These are phyloP conservation scores for Podila epicladia DNA, from an alignment of 192 early-diverging fungal genomes.

Conservation along the genomic window DNA sequence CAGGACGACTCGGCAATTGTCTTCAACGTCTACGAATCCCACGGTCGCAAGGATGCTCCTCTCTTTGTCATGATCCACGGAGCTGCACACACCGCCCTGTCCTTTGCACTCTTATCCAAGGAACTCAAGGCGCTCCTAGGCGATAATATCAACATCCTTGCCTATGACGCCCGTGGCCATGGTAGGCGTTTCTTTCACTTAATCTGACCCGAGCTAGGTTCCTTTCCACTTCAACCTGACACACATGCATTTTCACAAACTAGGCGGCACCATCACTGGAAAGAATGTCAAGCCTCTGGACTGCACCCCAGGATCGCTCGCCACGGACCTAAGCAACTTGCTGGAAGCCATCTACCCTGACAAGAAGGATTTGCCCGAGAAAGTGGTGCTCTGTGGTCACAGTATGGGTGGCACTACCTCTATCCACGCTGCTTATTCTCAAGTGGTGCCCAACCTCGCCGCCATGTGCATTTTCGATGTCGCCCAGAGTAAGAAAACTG, in stretches of 20 bases:
- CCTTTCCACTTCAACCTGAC: too few species aligned
- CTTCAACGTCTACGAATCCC: too few species aligned
- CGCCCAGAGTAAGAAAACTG: conserved; percentile 51
- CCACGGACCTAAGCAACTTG: too few species aligned
- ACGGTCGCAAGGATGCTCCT: too few species aligned
- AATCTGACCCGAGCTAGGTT: too few species aligned
- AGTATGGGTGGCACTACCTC: conserved; percentile 71
- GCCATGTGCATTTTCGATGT: conserved; percentile 68
- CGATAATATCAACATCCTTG: conserved; percentile 50
- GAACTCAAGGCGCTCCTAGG: conserved; percentile 31
- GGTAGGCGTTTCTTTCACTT: conserved; percentile 20
- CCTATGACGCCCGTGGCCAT: conserved; percentile 65
- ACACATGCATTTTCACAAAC: too few species aligned
- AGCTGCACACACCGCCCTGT: conserved; percentile 63
- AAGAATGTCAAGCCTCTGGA: too few species aligned
- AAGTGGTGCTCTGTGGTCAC: conserved; percentile 25
- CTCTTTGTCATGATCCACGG: conserved; percentile 51
- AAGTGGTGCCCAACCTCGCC: conserved; percentile 33
- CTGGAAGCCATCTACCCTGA: not conserved
- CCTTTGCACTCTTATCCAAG: conserved; percentile 60
- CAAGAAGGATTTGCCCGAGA: conserved; percentile 12
- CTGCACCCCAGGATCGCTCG: too few species aligned
- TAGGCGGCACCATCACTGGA: too few species aligned
- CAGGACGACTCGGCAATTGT: too few species aligned
- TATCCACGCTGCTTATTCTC: conserved; percentile 50